Percentiles rank a stretch among this genome's conserved stretches.
phyloP scores from a whole-genome alignment of 805 yeast species.

The Saccharomyces eubayanus region DNA sequence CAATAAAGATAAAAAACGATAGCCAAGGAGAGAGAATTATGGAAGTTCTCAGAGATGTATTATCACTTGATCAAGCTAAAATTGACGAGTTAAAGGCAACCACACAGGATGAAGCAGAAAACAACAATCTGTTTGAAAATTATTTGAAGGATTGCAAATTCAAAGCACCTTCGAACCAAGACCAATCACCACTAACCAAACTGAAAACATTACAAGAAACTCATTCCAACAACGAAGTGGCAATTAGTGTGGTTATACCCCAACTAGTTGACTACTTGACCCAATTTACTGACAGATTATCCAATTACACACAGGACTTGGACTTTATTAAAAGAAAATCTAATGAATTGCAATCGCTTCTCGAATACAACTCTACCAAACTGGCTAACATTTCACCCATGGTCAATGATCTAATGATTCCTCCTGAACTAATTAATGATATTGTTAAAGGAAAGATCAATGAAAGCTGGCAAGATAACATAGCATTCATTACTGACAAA shows the following conservation, averaged over 20 bases:
- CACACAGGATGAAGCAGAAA: not conserved
- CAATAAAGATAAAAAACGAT: not conserved
- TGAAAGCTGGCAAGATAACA: slow-evolving; percentile 55
- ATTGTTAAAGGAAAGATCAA: slow-evolving; percentile 51
- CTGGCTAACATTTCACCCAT: slow-evolving; percentile 58
- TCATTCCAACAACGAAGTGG: slow-evolving; percentile 11
- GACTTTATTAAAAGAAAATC: slow-evolving; percentile 51
- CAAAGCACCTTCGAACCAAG: not conserved
- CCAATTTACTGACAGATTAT: slow-evolving; percentile 51
- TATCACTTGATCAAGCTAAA: not conserved
- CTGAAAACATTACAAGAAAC: slow-evolving; percentile 14
- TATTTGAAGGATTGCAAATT: not conserved
- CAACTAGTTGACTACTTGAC: slow-evolving; percentile 48
- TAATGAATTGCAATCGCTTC: slow-evolving; percentile 38
- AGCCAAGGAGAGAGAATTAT: not conserved
- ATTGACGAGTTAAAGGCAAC: not conserved
- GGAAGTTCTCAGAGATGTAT: not conserved
- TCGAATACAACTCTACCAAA: slow-evolving; percentile 40
- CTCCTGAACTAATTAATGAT: slow-evolving; percentile 59
- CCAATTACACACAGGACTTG: slow-evolving; percentile 50
- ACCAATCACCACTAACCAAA: slow-evolving; percentile 1
- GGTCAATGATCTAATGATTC: slow-evolving; percentile 65
- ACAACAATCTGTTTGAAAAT: not conserved
- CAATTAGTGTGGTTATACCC: slow-evolving; percentile 25
- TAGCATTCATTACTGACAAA: slow-evolving; percentile 51